Base-by-base conservation (phyloP, 1,284 basidiomycete species). In the Rhodotorula glutinis region DNA sequence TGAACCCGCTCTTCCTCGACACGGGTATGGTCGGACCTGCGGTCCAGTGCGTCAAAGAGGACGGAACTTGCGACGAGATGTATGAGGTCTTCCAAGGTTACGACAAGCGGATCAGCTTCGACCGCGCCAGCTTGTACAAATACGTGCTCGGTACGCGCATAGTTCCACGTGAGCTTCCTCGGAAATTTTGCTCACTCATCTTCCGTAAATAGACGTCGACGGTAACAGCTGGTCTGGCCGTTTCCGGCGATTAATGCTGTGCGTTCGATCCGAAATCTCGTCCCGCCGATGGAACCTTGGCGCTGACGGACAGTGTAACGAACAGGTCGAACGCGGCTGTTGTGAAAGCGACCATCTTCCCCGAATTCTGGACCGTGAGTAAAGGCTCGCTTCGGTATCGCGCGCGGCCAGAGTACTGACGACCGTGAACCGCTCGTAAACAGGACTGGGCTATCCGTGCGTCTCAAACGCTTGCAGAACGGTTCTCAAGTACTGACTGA, bases 161-260 rank as follows among this genome's bases (percentile, higher is more conserved):
- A 11, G 64, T 58, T 16, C 21, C 16, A 2, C 9, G 44, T 53
- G 25, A 9, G 7, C 13, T 33, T 52, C 4, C 30, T 16, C 8
- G 19, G 3, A 19, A 4, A 10, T 44, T 2, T 3, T 25, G 30
- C 30, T 56, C 21, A 62, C 47, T 2, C 16, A 14, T 27, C 11
- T n/a, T 8, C 1, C 16, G 7, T 7, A 17, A 19, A 7, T 57
- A 73, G 81, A 82, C 63, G 77, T 81, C 16, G 81, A 82, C 66
- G 81, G 81, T 14, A 81, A 81, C 63, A 79, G 78, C 23, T 82
- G 80, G 81, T 73, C 69, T 46, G 72, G 69, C 23, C 70, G 70
- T 7, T 76, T 75, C 67, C 72, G 76, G 46, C 76, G 80, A 21
- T 65, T 80, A 49, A 73, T 81, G 63, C 53, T 72, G 62, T 65